Percentiles rank a stretch among this genome's conserved stretches.
phyloP scores from a whole-genome alignment of 805 yeast genomes.

The Barnettozyma populi region DNA sequence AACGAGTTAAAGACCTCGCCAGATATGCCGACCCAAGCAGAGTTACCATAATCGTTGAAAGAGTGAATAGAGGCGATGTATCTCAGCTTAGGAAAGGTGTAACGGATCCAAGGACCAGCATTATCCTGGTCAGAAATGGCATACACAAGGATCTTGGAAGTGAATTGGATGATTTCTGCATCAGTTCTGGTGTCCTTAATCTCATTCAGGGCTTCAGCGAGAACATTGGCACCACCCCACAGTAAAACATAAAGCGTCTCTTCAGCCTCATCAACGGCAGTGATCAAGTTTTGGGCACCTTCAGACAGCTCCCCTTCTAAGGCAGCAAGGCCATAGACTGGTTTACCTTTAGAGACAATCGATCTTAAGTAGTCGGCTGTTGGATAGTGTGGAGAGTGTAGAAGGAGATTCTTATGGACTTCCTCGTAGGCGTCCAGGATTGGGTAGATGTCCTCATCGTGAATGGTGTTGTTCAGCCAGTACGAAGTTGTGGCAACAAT shows the following conservation, averaged over 20 bases:
- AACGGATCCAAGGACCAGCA: constrained; percentile 30
- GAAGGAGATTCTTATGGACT: constrained; percentile 22
- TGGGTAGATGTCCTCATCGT: constrained; percentile 28
- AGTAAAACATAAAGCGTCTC: constrained; percentile 22
- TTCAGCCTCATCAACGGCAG: constrained; percentile 20
- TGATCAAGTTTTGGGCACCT: constrained; percentile 25
- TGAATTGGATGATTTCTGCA: constrained; percentile 14
- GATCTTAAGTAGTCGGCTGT: constrained; percentile 24
- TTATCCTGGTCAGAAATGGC: constrained; percentile 31
- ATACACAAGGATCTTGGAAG: constrained; percentile 22
- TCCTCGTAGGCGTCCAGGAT: constrained; percentile 28
- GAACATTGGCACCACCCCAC: constrained; percentile 30
- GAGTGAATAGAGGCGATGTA: constrained; percentile 27
- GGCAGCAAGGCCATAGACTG: constrained; percentile 24
- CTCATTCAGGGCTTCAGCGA: constrained; percentile 29
- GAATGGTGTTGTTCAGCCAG: constrained; percentile 28
- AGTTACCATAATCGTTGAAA: constrained; percentile 25
- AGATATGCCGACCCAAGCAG: constrained; percentile 30
- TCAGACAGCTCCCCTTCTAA: constrained; percentile 16
- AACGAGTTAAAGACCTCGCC: constrained; percentile 23
- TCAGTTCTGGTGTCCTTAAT: constrained; percentile 15
- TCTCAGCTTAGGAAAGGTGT: constrained; percentile 22
- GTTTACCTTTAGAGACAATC: constrained; percentile 22
- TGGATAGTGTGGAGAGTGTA: constrained; percentile 27
- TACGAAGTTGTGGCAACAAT: constrained; percentile 30